Conservation (phyloP, 225 moss, liverwort and hornwort genomes). For the Sphagnum tenellum region DNA sequence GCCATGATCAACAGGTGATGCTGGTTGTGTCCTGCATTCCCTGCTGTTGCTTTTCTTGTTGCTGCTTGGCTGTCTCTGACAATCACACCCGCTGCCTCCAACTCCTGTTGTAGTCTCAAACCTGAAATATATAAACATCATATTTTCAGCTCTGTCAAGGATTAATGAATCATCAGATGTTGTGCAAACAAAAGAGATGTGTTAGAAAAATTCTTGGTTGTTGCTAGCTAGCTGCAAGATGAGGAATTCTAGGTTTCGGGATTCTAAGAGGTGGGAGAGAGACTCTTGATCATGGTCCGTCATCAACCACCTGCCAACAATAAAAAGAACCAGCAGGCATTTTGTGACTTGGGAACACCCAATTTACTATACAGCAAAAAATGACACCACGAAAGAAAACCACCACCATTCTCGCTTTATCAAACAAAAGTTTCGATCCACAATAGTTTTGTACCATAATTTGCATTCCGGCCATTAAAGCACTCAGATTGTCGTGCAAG, state of each 20-base stretch:
- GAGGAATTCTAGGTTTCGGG: background rate
- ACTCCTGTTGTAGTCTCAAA: constrained; percentile 9
- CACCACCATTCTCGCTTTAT: background rate
- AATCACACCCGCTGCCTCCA: constrained; percentile 11
- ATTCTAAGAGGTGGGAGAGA: constrained; percentile 1
- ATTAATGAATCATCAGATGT: background rate
- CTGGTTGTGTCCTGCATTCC: background rate
- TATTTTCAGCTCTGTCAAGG: background rate
- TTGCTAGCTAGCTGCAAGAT: background rate
- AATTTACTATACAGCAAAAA: too few species aligned
- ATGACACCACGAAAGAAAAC: background rate
- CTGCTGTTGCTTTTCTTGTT: background rate
- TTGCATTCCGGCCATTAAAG: constrained; percentile 9
- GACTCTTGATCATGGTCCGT: constrained; percentile 5
- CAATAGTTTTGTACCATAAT: constrained; percentile 12
- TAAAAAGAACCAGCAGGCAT: too few species aligned
- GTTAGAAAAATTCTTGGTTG: background rate
- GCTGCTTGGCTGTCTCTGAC: background rate
- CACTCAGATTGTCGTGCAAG: background rate
- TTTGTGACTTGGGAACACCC: too few species aligned
- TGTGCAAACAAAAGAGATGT: too few species aligned
- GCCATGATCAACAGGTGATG: constrained; percentile 7
- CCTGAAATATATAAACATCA: background rate
- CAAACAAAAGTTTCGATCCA: too few species aligned
- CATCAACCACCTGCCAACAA: constrained; percentile 5